Conservation (phyloP, 805 yeast genomes). For the Yarrowia sp. region DNA sequence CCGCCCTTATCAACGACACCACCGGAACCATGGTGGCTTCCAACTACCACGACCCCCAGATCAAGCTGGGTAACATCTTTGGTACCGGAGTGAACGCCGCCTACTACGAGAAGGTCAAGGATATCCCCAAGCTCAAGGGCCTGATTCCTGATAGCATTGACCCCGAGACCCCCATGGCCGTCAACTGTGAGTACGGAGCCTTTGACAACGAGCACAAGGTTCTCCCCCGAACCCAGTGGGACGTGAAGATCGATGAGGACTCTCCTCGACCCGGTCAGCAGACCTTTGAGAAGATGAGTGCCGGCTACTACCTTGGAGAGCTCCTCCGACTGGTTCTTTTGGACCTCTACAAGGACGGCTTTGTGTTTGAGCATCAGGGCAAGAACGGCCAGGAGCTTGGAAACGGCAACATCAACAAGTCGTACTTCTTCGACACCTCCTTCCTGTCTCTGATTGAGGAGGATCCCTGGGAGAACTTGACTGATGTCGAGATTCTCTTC, state of each 20-base stretch:
- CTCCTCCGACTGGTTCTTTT: constrained; percentile 74
- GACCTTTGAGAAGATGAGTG: constrained; percentile 93
- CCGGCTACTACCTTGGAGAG: constrained; percentile 96
- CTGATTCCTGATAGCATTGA: constrained; percentile 61
- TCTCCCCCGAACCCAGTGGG: constrained; percentile 89
- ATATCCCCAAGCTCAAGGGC: constrained; percentile 81
- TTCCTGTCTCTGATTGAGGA: constrained; percentile 83
- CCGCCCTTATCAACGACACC: constrained; percentile 93
- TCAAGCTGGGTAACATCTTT: constrained; percentile 92
- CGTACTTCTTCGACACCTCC: constrained; percentile 84
- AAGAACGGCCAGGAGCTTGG: constrained; percentile 20
- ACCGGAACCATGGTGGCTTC: constrained; percentile 97
- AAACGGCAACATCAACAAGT: constrained; percentile 48
- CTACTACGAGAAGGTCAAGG: constrained; percentile 71
- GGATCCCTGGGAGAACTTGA: constrained; percentile 81
- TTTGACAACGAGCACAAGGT: constrained; percentile 85
- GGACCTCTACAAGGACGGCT: constrained; percentile 64
- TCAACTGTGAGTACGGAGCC: constrained; percentile 97
- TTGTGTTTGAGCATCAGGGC: constrained; percentile 59
- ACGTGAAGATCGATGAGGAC: constrained; percentile 70
- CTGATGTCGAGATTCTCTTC: constrained; percentile 70
- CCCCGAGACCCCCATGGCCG: constrained; percentile 76
- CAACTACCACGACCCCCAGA: constrained; percentile 80
- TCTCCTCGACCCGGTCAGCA: constrained; percentile 98
- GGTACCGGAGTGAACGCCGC: constrained; percentile 99